Conservation (phyloP, 2,329 filamentous ascomycete genomes). For the Orbilia ellipsospora region DNA sequence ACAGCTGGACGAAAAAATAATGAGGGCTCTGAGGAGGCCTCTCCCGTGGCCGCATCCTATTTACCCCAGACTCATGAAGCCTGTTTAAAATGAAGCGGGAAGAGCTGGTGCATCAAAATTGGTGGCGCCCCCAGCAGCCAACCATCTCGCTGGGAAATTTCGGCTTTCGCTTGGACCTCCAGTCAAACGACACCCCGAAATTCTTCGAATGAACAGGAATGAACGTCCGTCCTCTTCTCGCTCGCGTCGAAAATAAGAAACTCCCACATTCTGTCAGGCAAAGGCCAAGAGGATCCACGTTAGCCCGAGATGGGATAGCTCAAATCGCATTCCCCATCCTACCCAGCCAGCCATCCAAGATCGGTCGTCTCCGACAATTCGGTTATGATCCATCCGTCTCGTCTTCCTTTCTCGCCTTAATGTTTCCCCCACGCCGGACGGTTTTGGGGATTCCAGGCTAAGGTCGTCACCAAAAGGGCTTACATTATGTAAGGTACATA, state of each 20-base stretch:
- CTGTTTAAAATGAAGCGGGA: conserved; percentile 30
- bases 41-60: conserved; percentile 36
- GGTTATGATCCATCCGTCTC: conserved; percentile 47
- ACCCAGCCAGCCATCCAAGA: conserved; percentile 21
- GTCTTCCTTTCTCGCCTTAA: background rate
- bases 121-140: conserved; percentile 33
- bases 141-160: conserved; percentile 40
- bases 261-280: conserved; percentile 38
- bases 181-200: conserved; percentile 22
- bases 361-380: conserved; percentile 52
- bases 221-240: too few relatives aligned
- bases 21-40: background rate
- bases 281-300: conserved; percentile 11
- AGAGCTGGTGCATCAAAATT: conserved; percentile 50
- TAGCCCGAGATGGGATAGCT: conserved; percentile 32
- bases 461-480: too few relatives aligned
- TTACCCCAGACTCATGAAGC: conserved; percentile 42
- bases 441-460: conserved; percentile 7
- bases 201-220: too few relatives aligned
- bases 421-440: conserved; percentile 36
- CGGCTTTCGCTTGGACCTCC: conserved; percentile 48
- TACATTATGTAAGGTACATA: conserved; percentile 44
- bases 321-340: conserved; percentile 35
- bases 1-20: conserved; percentile 1
- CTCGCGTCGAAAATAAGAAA: conserved; percentile 46